A percentile compares a stretch with the other conserved stretches of the same genome.
phyloP scores from a whole-genome alignment of 140 eudicot genomes.

The Bidens hawaiensis region DNA sequence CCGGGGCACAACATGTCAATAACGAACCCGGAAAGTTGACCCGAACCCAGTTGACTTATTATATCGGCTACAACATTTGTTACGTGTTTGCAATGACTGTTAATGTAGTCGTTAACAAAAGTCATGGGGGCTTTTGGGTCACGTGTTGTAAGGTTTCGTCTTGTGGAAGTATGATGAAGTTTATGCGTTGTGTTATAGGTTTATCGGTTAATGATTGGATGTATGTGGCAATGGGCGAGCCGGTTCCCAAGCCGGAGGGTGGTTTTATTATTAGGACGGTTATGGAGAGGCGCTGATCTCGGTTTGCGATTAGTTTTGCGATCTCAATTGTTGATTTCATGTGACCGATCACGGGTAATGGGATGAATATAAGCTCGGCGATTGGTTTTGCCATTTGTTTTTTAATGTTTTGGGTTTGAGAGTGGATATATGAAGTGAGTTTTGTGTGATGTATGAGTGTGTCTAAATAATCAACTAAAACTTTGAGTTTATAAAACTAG shows the following conservation, averaged over 20 bases:
- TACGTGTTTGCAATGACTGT: slow-evolving; percentile 23
- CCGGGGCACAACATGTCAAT: slow-evolving; percentile 32
- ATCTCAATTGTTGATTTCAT: slow-evolving; percentile 28
- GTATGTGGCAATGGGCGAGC: slow-evolving; percentile 14
- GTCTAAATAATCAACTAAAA: too few relatives aligned
- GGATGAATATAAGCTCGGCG: slow-evolving; percentile 34
- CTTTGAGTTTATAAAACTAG: not conserved
- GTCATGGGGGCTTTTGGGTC: slow-evolving; percentile 12
- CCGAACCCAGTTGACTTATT: slow-evolving; percentile 5
- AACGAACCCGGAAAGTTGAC: slow-evolving; percentile 26
- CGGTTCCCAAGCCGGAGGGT: slow-evolving; percentile 11
- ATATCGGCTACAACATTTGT: slow-evolving; percentile 18
- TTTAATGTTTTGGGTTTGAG: not conserved
- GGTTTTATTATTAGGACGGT: slow-evolving; percentile 22
- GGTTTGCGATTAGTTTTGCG: slow-evolving; percentile 20
- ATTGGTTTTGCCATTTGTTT: not conserved
- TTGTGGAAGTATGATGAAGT: slow-evolving; percentile 29
- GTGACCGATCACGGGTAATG: slow-evolving; percentile 36
- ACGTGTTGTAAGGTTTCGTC: not conserved
- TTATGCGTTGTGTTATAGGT: not conserved
- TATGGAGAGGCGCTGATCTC: slow-evolving; percentile 28
- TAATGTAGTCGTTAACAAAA: slow-evolving; percentile 14
- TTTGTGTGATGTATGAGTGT: not conserved
- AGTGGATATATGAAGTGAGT: not conserved
- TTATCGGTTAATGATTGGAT: slow-evolving; percentile 16